Conservation (phyloP, 192 early-diverging fungal species). For the Coemansia pectinata region DNA sequence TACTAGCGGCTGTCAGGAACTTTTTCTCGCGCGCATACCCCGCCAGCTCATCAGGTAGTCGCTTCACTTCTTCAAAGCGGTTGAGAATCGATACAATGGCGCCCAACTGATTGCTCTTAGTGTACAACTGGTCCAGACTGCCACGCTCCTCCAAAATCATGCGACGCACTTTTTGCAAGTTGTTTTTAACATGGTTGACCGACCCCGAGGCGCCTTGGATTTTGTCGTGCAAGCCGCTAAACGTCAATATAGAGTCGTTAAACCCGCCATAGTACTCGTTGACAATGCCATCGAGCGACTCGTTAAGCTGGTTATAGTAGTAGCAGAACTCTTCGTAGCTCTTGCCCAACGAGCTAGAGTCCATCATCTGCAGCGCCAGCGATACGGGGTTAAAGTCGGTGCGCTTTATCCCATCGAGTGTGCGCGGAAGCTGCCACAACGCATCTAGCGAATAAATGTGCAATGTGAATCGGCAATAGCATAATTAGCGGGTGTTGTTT, state of each 20-base stretch:
- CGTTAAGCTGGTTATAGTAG: conserved; percentile 61
- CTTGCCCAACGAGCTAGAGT: conserved; percentile 66
- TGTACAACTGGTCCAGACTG: conserved; percentile 68
- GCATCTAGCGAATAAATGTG: conserved; percentile 29
- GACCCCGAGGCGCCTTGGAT: conserved; percentile 67
- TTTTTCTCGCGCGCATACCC: conserved; percentile 64
- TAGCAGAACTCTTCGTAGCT: conserved; percentile 68
- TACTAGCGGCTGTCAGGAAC: conserved; percentile 64
- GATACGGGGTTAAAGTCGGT: conserved; percentile 72
- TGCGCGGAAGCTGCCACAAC: conserved; percentile 50
- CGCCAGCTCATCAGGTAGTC: conserved; percentile 65
- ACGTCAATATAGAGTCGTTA: conserved; percentile 79
- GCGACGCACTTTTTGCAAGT: conserved; percentile 65
- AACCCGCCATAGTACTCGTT: conserved; percentile 82
- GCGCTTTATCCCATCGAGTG: conserved; percentile 45
- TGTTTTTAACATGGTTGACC: conserved; percentile 63
- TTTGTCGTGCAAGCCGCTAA: conserved; percentile 72
- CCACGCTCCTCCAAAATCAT: conserved; percentile 64
- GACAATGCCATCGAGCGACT: conserved; percentile 69
- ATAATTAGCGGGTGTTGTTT: not conserved
- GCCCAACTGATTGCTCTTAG: conserved; percentile 73
- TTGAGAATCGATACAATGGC: conserved; percentile 78
- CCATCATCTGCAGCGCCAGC: conserved; percentile 72
- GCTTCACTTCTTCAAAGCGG: conserved; percentile 69
- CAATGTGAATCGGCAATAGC: not conserved